Percentiles rank a stretch among this genome's conserved stretches.
Conservation (phyloP, 352 stramenopile genomes). For the Phytophthora niederhauseri region DNA sequence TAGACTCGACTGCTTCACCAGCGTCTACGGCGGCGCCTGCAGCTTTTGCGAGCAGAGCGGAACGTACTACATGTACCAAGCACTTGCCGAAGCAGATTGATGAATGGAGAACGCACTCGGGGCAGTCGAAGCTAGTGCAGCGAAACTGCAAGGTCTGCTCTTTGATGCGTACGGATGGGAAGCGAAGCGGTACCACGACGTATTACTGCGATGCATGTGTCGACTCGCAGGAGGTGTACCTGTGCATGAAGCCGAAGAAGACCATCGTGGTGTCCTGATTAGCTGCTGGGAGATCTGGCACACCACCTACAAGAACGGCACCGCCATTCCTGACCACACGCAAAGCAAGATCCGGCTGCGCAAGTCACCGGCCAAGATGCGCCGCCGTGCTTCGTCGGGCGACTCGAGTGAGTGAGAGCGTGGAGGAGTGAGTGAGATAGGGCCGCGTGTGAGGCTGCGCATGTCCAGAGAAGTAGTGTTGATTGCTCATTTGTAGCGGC, state of each 20-base stretch:
- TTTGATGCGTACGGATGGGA: background rate
- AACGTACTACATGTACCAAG: background rate
- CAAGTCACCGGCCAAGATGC: background rate
- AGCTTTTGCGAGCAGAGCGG: background rate
- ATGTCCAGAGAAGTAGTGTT: no score
- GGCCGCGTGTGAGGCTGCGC: no score
- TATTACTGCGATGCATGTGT: constrained; percentile 11
- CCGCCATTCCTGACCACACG: background rate
- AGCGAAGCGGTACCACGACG: constrained; percentile 1
- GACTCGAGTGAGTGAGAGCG: no score
- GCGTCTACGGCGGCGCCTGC: background rate
- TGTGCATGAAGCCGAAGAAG: constrained; percentile 7
- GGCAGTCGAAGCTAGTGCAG: background rate
- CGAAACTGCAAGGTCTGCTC: constrained; percentile 11
- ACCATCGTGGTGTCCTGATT: background rate
- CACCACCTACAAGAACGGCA: constrained; percentile 8
- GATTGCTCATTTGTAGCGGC: no score
- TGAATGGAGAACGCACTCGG: constrained; percentile 2
- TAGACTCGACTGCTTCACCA: background rate
- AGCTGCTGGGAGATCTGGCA: constrained; percentile 17
- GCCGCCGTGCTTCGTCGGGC: background rate
- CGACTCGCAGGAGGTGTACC: background rate
- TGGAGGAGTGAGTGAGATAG: no score
- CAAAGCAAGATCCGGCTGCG: constrained; percentile 7
- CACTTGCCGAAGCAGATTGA: constrained; percentile 1